Evolutionary conservation across 1,284 basidiomycete genomes (phyloP), one percentile per base, ranked within the genome.

Genomic region (Lentinula novae-zelandiae): DNA sequence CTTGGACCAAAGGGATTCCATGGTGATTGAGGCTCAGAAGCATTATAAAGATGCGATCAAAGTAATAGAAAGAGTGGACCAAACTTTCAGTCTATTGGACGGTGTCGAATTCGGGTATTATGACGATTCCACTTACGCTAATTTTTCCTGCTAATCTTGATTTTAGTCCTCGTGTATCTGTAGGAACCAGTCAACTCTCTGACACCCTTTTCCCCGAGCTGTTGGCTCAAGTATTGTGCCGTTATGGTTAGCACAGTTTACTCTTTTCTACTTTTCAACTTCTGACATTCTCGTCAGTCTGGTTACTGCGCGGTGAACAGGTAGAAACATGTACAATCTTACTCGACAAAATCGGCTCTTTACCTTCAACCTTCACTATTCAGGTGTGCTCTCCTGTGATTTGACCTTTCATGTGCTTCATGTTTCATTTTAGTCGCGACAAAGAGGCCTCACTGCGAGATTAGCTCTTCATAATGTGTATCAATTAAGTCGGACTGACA

Each of bases 381-480:
- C 86, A 89, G 77, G 89, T 88, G 56, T 17, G 70, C 62, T 20
- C 62, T 53, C 22, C n/a, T 12, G 27, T 54, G 36, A 59, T 31
- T 39, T 40, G 1, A 46, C 17, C 31, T 39, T 42, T 17, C 39
- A 17, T 46, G 36, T 36, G 12, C 12, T 48, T 56, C 22, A 57
- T 50, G 34, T 4, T 27, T 17, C n/a, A n/a, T 34, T 59, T 52
- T 60, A 52, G 12, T 62, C 93, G 89, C 84, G 87, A 5, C 89
- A 92, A 69, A 85, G 90, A 66, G 82, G 85, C 64, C 79, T 85
- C 3, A 74, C 95, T 0, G 93, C 88, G 0, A 88, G 84, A 63
- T 75, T 95, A 13, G 86, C 86, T 0, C 74, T 96, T 40, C 84
- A 92, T 61, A 82, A 87, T 33, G 90, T 90, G 0, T 88, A 93